A percentile compares a stretch with the other conserved stretches of the same genome.
These are phyloP conservation scores for Eimeria acervulina DNA, from an alignment of 169 alveolate species.

Conservation along the genomic window DNA sequence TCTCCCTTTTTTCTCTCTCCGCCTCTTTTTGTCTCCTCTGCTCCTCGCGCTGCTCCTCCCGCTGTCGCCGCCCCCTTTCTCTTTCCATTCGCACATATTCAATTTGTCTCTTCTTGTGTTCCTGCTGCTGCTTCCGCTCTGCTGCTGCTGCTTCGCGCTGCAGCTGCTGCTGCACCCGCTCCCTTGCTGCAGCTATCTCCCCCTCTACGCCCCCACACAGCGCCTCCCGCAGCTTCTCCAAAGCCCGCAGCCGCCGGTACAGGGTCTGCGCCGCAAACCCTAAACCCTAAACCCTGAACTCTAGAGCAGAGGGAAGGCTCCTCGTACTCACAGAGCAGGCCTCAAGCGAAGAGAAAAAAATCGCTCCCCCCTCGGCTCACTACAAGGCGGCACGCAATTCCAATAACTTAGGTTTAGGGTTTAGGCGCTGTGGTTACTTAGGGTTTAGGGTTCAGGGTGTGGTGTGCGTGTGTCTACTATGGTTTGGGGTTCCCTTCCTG, in stretches of 20 bases:
- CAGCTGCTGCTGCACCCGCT: slow-evolving; percentile 74
- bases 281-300: slow-evolving; percentile 53
- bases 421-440: no score
- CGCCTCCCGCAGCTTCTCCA: slow-evolving; percentile 56
- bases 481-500: background rate
- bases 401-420: no score
- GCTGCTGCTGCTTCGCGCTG: no score
- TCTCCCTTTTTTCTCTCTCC: background rate
- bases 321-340: background rate
- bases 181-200: slow-evolving; percentile 29
- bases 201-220: slow-evolving; percentile 56
- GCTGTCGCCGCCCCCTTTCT: no score
- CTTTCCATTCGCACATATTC: no score
- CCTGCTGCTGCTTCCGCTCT: no score
- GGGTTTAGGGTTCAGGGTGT: no score
- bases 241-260: slow-evolving; percentile 48
- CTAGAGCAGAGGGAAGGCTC: background rate
- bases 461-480: no score
- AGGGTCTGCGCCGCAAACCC: slow-evolving; percentile 54
- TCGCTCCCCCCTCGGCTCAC: no score
- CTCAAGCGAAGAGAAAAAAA: background rate
- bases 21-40: background rate
- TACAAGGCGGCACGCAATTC: no score
- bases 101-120: no score
- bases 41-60: background rate